Evolutionary conservation across 2,329 filamentous ascomycete species (phyloP), one percentile per base, ranked within the genome.

Genomic region (Zymoseptoria crescenta): DNA sequence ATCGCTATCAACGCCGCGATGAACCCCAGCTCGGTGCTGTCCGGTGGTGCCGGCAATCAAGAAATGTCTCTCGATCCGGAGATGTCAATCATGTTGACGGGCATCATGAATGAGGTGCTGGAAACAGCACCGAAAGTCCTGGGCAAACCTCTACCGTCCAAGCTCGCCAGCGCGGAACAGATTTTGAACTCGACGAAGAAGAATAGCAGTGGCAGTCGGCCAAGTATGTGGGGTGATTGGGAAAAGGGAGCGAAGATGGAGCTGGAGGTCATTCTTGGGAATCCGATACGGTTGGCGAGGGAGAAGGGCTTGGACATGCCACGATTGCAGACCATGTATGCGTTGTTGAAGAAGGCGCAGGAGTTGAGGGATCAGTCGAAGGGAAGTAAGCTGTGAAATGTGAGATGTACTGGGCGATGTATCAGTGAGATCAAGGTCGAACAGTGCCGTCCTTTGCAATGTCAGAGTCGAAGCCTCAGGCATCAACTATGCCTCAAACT

Each of bases 1-100:
- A 82, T 89, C 62, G 86, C 85, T 67, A 89, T 90, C 76, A 90
- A 90, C 72, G 85, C 86, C 0, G 83, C 85, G 55, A 87, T 89
- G 80, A 90, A 90, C 74, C 86, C 87, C 0, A 86, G 83, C 0
- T 84, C 86, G 1, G 86, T 89, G 7, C 78, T 90, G 0, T 83
- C 81, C 0, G 84, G 85, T 10, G 85, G 86, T 1, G 76, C 80
- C 1, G 81, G 83, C 56, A 89, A 89, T 68, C 80, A 83, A 52
- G 81, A 82, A 62, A 88, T 90, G 83, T 78, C 83, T 4, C 73
- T 75, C 10, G 86, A 89, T 65, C 72, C 81, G 0, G 86, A 89
- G 68, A 74, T 89, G 48, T 78, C 81, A 51, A 71, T 73, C 21
- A 87, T 89, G 70, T 72, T 89, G 8, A 75, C 79, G 19, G 86